Conservation (phyloP, 495 filamentous ascomycete genomes). For the Penicillium verhagenii region DNA sequence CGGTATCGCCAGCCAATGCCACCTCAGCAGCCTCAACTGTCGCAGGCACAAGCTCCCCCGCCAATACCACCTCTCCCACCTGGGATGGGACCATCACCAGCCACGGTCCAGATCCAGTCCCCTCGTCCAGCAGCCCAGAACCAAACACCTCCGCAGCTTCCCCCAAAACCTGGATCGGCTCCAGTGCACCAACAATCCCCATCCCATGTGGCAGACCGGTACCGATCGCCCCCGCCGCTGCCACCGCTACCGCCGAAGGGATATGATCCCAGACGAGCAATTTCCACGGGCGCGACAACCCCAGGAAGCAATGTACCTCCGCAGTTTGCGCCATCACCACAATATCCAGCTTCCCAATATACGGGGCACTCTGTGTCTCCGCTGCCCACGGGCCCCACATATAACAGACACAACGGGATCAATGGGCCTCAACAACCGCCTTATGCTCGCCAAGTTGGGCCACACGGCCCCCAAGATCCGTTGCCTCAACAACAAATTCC, state of each 20-base stretch:
- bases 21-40: constrained; percentile 30
- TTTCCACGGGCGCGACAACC: constrained; percentile 5
- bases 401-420: constrained; percentile 7
- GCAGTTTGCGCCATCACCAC: constrained; percentile 13
- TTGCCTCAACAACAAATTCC: constrained; percentile 3
- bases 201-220: constrained; percentile 21
- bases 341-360: constrained; percentile 9
- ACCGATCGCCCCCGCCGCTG: constrained; percentile 33
- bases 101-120: constrained; percentile 14
- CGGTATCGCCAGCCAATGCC: constrained; percentile 61
- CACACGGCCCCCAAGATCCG: constrained; percentile 4
- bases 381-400: constrained; percentile 13
- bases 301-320: constrained; percentile 16
- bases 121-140: constrained; percentile 11
- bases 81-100: constrained; percentile 46
- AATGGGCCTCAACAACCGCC: not conserved
- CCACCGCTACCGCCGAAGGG: constrained; percentile 46
- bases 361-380: constrained; percentile 15
- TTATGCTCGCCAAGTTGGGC: not conserved
- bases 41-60: constrained; percentile 49
- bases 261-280: constrained; percentile 20
- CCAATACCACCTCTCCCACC: constrained; percentile 71
- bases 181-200: constrained; percentile 19
- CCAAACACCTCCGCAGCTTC: constrained; percentile 40
- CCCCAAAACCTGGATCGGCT: constrained; percentile 30